Conservation (phyloP, 2,329 filamentous ascomycete species). For the Exophiala sp. region DNA sequence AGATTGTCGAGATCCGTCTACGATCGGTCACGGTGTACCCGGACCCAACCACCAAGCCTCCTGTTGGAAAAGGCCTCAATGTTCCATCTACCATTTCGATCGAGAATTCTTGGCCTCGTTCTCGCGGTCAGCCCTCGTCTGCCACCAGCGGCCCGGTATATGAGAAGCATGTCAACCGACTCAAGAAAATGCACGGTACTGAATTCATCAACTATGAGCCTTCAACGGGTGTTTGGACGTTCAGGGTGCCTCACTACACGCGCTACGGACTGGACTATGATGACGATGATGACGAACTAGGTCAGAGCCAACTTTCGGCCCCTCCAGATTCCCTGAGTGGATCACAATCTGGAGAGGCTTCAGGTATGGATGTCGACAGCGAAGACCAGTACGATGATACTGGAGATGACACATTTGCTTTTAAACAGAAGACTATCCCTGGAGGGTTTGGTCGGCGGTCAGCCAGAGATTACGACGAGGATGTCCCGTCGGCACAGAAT, state of each 20-base stretch:
- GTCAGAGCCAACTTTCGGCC: slow-evolving; percentile 47
- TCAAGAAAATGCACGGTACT: slow-evolving; percentile 73
- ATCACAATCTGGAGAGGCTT: slow-evolving; percentile 14
- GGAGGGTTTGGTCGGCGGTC: slow-evolving; percentile 70
- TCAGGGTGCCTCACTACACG: slow-evolving; percentile 92
- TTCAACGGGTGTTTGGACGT: slow-evolving; percentile 79
- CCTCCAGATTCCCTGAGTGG: slow-evolving; percentile 42
- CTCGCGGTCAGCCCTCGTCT: slow-evolving; percentile 51
- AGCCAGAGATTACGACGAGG: slow-evolving; percentile 50
- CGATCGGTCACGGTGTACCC: slow-evolving; percentile 86
- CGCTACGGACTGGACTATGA: slow-evolving; percentile 87
- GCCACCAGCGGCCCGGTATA: slow-evolving; percentile 61
- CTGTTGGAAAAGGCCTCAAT: slow-evolving; percentile 81
- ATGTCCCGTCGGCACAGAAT: slow-evolving; percentile 66
- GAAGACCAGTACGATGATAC: slow-evolving; percentile 29
- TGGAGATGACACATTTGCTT: slow-evolving; percentile 55
- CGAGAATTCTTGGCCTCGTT: slow-evolving; percentile 87
- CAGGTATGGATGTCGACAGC: slow-evolving; percentile 29
- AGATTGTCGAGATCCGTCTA: slow-evolving; percentile 67
- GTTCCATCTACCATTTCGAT: slow-evolving; percentile 83
- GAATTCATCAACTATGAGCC: slow-evolving; percentile 74
- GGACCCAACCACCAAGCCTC: slow-evolving; percentile 68
- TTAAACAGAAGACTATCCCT: slow-evolving; percentile 56
- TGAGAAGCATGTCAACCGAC: slow-evolving; percentile 73
- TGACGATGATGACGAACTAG: slow-evolving; percentile 57